phyloP scores from a whole-genome alignment of 2,329 filamentous ascomycete genomes.

The Coniosporium tulheliwenetii region DNA sequence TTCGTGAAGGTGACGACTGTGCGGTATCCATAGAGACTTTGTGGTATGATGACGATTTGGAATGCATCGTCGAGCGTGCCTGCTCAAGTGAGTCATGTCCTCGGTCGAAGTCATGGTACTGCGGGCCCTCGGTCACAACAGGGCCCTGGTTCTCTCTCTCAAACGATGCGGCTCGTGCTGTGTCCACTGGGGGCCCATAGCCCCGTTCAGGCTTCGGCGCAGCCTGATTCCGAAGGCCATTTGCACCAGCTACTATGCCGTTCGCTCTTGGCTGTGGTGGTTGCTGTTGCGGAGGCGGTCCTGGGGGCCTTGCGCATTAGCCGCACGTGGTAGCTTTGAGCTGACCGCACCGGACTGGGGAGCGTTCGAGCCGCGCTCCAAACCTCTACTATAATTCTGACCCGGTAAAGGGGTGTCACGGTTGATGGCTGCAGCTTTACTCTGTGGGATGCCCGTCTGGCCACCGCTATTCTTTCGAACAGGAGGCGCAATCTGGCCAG shows the following conservation, averaged over 20 bases:
- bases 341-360: conserved; percentile 26
- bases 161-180: conserved; percentile 22
- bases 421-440: conserved; percentile 2
- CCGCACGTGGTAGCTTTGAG: conserved; percentile 45
- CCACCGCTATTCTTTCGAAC: conserved; percentile 17
- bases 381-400: no score
- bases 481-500: conserved; percentile 13
- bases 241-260: conserved; percentile 9
- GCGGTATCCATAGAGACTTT: conserved; percentile 20
- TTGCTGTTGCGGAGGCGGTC: conserved; percentile 50
- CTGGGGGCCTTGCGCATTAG: conserved; percentile 43
- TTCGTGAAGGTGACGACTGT: neutral
- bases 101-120: no score
- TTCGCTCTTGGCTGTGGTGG: conserved; percentile 40
- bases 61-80: no score
- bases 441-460: conserved; percentile 7
- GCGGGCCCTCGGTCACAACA: no score
- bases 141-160: conserved; percentile 13
- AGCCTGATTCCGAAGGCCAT: no score
- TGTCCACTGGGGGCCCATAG: conserved; percentile 25
- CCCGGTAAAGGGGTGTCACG: no score
- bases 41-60: conserved; percentile 3
- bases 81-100: no score
- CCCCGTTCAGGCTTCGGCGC: conserved; percentile 27
- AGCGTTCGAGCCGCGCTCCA: conserved; percentile 22